phyloP scores from a whole-genome alignment of 192 early-diverging fungal species.

The Entomortierella beljakovae region DNA sequence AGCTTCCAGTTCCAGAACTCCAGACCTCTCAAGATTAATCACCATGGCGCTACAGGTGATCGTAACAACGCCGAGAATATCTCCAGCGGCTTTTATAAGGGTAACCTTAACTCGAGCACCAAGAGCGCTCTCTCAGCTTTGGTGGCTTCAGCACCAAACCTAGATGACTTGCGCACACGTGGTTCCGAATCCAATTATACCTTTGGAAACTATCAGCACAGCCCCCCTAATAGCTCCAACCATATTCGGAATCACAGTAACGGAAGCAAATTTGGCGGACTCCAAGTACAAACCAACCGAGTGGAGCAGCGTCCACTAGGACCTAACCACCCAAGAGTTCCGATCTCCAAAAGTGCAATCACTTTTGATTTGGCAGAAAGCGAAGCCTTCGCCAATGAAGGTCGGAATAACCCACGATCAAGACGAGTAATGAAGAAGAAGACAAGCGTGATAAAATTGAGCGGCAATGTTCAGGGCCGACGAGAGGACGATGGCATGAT shows the following conservation, averaged over 20 bases:
- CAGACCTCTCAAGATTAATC: conserved; percentile 4
- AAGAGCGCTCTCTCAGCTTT: conserved; percentile 27
- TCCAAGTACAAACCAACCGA: conserved; percentile 11
- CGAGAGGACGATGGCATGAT: conserved; percentile 50
- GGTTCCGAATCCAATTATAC: background rate
- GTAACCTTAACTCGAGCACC: conserved; percentile 5
- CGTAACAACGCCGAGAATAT: conserved; percentile 10
- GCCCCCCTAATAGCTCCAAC: conserved; percentile 2
- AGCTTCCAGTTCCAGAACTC: conserved; percentile 25
- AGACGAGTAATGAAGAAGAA: conserved; percentile 54
- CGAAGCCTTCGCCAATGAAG: background rate
- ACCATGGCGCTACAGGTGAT: background rate
- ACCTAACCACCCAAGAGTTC: conserved; percentile 9
- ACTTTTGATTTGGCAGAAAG: conserved; percentile 33
- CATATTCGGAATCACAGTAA: conserved; percentile 8
- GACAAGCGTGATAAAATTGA: conserved; percentile 49
- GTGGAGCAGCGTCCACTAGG: background rate
- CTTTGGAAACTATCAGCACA: background rate
- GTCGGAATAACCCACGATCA: conserved; percentile 18
- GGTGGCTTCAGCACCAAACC: conserved; percentile 12
- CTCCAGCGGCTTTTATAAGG: background rate
- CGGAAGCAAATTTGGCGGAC: conserved; percentile 7
- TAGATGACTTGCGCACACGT: conserved; percentile 10
- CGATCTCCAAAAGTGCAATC: conserved; percentile 19
- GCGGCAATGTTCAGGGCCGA: conserved; percentile 45